Evolutionary conservation across 805 yeast species (phyloP), one percentile per base, ranked within the genome.

Genomic region (Sugiyamaella lignohabitans): DNA sequence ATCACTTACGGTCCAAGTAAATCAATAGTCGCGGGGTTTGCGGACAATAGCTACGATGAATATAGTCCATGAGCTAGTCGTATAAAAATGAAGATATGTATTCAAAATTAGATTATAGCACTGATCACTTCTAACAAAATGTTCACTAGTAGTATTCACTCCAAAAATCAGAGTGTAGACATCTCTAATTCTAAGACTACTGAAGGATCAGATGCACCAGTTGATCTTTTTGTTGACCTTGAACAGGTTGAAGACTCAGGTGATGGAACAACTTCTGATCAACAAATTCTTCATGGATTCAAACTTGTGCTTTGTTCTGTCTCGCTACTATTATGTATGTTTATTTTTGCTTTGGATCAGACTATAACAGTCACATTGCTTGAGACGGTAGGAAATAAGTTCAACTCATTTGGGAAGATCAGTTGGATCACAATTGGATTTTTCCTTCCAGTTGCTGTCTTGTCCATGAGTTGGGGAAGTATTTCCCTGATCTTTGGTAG

Each of bases 371-470:
- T 80, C 6, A 71, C 80, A 1, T 69, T 78, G 2, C 64, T 78
- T 53, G 71, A 77, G 23, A 57, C 54, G 36, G 53, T 55, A 32
- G 48, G 56, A 5, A 66, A 71, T 4, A 75, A 76, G 34, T 71
- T 74, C 23, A 67, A 76, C 61, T 65, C 73, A 42, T 65, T 70
- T n/a, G 56, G 68, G 18, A 58, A 58, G n/a, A 64, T 73, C 3
- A 60, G 74, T 0, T 80, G 87, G 86, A 79, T 82, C 3, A 84
- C 84, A 2, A 77, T 84, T 0, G 73, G 82, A 1, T 77, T 79
- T 40, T 65, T 82, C 18, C 58, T 82, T 37, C 79, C 87, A 1
- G 75, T 76, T 44, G 72, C 82, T 1, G 79, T 82, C 1, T 78
- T 79, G 52, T 82, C 79, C 58, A 85, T 84, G 0, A 62, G 80